Evolutionary conservation across 208 protist species (phyloP), one percentile per base, ranked within the genome.

Genomic region (Crithidia brevicula): DNA sequence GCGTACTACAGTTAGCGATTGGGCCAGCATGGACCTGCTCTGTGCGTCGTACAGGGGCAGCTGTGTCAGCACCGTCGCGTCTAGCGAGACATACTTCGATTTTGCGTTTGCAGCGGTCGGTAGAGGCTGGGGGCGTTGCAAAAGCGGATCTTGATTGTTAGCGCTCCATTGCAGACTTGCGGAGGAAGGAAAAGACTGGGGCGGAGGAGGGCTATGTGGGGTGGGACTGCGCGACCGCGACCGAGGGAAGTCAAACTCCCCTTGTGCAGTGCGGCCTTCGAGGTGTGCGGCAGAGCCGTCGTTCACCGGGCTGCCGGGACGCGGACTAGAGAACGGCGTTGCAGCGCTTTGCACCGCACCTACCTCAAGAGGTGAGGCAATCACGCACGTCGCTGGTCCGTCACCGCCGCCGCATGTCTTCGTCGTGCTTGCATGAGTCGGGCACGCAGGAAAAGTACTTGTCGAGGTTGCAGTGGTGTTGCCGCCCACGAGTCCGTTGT

Each of bases 1-100:
- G 34, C 77, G 66, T 22, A 72, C 80, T 1, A 82, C 58, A 0
- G 68, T 52, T 30, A 81, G 65, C 5, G 40, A 76, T 8, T 38
- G 10, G 59, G 8, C 45, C 23, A 18, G 20, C 47, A 11, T 20
- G 0, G 50, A 22, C 43, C 25, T 31, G 43, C 8, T 61, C 31
- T 30, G 16, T 27, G 60, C 10, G 22, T 59, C 49, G 42, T 49
- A 68, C 36, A 76, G 59, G 3, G 60, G 57, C 42, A 74, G 60
- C 62, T 76, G 70, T 28, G 54, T 36, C 25, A 76, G 34, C 10
- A 76, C 61, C 2, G 46, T 63, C 4, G 69, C 59, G 18, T 67
- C 60, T 8, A 74, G 23, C 5, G 36, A 25, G 4, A 74, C 52
- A 52, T 60, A 67, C 33, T 62, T 62, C 18, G 60, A 38, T 27